Conservation (phyloP, 1,284 basidiomycete species). For the Schizopora paradoxa region DNA sequence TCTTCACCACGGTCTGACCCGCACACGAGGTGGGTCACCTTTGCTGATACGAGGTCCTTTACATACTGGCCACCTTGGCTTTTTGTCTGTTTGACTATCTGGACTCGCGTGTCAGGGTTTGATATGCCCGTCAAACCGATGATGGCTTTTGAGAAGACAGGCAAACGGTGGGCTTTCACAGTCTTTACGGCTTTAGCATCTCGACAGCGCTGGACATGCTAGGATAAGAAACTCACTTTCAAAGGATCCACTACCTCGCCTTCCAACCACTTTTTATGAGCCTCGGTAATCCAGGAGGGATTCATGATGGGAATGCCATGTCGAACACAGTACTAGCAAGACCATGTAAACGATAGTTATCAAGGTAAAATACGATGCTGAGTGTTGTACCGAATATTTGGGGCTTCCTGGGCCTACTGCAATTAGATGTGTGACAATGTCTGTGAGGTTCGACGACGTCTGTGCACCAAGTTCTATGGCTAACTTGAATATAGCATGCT, state of each 20-base stretch:
- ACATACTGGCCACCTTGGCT: slow-evolving; percentile 52
- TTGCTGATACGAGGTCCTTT: slow-evolving; percentile 55
- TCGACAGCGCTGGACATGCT: slow-evolving; percentile 2
- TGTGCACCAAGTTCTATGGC: slow-evolving; percentile 72
- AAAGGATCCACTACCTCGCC: slow-evolving; percentile 70
- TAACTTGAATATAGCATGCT: slow-evolving; percentile 64
- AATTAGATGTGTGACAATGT: slow-evolving; percentile 75
- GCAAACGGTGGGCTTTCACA: slow-evolving; percentile 50
- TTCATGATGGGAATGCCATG: slow-evolving; percentile 68
- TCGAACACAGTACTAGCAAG: slow-evolving; percentile 66
- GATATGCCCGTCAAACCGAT: slow-evolving; percentile 66
- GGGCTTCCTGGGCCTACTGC: slow-evolving; percentile 63
- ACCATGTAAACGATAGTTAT: neutral
- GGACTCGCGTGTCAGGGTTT: slow-evolving; percentile 44
- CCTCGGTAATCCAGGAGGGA: slow-evolving; percentile 66
- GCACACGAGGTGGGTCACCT: slow-evolving; percentile 32
- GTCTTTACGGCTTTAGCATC: slow-evolving; percentile 34
- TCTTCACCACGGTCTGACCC: slow-evolving; percentile 43
- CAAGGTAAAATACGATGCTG: neutral
- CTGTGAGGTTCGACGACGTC: slow-evolving; percentile 63
- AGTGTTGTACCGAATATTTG: slow-evolving; percentile 60
- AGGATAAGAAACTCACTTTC: slow-evolving; percentile 31
- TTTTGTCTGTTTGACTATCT: slow-evolving; percentile 52
- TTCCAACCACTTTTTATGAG: slow-evolving; percentile 65
- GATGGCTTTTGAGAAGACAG: slow-evolving; percentile 57